phyloP scores from a whole-genome alignment of 2,329 filamentous ascomycete species.

The Talaromyces sp. region DNA sequence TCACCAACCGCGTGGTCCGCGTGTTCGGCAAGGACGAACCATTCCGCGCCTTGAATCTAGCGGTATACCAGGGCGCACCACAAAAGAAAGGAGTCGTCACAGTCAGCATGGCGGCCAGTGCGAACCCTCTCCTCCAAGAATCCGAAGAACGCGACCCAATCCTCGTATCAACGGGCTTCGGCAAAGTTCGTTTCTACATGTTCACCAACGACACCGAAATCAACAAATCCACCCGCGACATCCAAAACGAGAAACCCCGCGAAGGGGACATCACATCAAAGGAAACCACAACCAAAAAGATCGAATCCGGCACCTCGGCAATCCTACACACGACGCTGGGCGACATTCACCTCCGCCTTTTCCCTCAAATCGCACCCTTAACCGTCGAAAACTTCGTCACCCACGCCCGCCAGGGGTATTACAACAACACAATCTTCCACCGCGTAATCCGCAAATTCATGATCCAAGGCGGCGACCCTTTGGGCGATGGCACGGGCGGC shows the following conservation, averaged over 20 bases:
- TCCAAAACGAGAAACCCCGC: conserved; percentile 91
- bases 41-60: conserved; percentile 77
- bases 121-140: conserved; percentile 88
- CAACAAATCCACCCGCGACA: conserved; percentile 78
- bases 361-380: conserved; percentile 88
- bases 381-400: conserved; percentile 97
- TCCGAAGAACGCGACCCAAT: conserved; percentile 89
- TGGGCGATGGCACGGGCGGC: conserved; percentile 85
- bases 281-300: conserved; percentile 54
- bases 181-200: conserved; percentile 94
- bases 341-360: conserved; percentile 90
- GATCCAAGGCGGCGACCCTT: conserved; percentile 82
- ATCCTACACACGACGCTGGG: conserved; percentile 90
- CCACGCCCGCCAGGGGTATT: conserved; percentile 85
- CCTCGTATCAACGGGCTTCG: conserved; percentile 76
- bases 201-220: conserved; percentile 88
- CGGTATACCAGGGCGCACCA: conserved; percentile 90
- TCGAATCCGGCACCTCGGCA: conserved; percentile 74
- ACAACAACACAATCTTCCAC: conserved; percentile 97
- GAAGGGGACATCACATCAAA: conserved; percentile 49
- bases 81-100: conserved; percentile 92
- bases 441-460: conserved; percentile 97
- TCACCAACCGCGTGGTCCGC: conserved; percentile 88
- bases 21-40: conserved; percentile 88
- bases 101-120: conserved; percentile 93